Evolutionary conservation across 768 basidiomycete genomes (phyloP).

Genomic region (Leccinum subgranulosum): DNA sequence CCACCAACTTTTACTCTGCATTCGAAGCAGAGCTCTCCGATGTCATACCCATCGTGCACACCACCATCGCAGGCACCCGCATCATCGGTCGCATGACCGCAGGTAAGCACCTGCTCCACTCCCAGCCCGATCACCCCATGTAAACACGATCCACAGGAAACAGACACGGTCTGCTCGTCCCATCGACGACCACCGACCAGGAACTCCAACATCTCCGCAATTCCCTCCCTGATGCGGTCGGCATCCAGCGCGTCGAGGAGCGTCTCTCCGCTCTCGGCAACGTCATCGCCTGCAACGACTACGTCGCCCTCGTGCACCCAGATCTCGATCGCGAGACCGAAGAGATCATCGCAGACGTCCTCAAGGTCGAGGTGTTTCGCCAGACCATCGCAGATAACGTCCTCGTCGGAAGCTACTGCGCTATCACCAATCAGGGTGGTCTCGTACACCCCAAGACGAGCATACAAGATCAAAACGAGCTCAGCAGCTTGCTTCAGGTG

Average conservation of each 20-base stretch:
- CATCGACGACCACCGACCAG: constrained; percentile 94
- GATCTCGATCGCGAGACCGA: constrained; percentile 98
- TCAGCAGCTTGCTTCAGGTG: constrained; percentile 89
- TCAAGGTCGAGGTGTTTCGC: constrained; percentile 98
- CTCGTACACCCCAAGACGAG: constrained; percentile 98
- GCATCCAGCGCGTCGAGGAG: constrained; percentile 95
- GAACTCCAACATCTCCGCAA: constrained; percentile 98
- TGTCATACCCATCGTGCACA: constrained; percentile 94
- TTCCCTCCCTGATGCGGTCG: constrained; percentile 87
- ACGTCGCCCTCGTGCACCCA: constrained; percentile 97
- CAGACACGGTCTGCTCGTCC: constrained; percentile 95
- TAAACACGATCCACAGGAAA: constrained; percentile 55
- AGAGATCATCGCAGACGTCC: constrained; percentile 98
- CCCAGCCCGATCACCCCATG: neutral
- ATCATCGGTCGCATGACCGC: constrained; percentile 93
- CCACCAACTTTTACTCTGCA: constrained; percentile 96
- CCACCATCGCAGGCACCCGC: constrained; percentile 90
- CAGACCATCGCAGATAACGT: constrained; percentile 98
- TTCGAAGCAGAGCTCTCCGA: constrained; percentile 95
- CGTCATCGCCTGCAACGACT: constrained; percentile 98
- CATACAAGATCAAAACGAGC: constrained; percentile 95
- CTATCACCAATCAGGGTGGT: constrained; percentile 94
- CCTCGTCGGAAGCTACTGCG: constrained; percentile 94
- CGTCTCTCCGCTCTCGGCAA: constrained; percentile 96
- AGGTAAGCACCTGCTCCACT: constrained; percentile 40